Percentiles rank a stretch among this genome's conserved stretches.
These are phyloP conservation scores for Globisporangium takayamanum DNA, from an alignment of 352 stramenopile genomes.

Conservation along the genomic window DNA sequence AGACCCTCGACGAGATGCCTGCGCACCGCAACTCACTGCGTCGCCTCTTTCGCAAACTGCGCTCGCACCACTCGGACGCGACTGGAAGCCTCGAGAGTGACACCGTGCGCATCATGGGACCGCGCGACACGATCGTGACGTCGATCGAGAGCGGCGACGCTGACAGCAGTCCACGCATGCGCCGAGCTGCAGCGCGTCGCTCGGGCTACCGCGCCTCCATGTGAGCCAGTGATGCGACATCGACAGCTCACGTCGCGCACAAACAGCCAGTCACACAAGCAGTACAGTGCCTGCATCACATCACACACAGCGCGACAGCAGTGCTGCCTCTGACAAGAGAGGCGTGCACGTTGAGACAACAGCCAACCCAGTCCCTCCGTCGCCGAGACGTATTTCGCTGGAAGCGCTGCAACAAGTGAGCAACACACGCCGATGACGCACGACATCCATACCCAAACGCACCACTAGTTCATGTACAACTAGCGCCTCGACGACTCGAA, in stretches of 20 bases:
- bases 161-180: conserved; percentile 1
- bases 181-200: neutral
- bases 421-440: too few species aligned
- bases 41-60: conserved; percentile 14
- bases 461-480: too few species aligned
- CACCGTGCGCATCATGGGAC: conserved; percentile 26
- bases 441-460: too few species aligned
- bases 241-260: neutral
- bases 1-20: conserved; percentile 12
- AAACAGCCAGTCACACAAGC: neutral
- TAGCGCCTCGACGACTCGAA: too few species aligned
- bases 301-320: too few species aligned
- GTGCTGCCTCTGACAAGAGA: too few species aligned
- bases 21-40: conserved; percentile 16
- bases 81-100: conserved; percentile 1
- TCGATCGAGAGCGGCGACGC: conserved; percentile 10
- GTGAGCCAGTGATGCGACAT: conserved; percentile 8
- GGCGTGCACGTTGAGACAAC: too few species aligned
- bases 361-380: too few species aligned
- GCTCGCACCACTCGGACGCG: conserved; percentile 1
- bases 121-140: conserved; percentile 32
- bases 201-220: conserved; percentile 11
- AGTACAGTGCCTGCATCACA: too few species aligned
- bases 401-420: too few species aligned
- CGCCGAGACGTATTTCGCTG: too few species aligned